Evolutionary conservation across 2,329 filamentous ascomycete genomes (phyloP).

Genomic region (Phyllosticta paracitricarpa): DNA sequence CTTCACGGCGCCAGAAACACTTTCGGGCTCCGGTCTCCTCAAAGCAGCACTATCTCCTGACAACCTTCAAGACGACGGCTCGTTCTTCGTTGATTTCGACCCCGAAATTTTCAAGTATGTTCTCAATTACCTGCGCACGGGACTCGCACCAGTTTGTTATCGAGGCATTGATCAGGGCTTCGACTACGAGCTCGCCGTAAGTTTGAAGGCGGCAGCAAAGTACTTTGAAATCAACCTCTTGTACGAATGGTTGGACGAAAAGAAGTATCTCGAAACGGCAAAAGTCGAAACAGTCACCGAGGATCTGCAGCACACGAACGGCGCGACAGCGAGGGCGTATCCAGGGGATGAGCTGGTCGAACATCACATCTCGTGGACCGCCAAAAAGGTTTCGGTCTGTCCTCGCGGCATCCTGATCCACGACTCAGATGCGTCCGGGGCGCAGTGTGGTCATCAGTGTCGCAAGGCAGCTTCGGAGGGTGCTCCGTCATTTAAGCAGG

Average conservation of each 20-base stretch:
- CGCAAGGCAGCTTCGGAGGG: not conserved
- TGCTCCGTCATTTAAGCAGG: not conserved
- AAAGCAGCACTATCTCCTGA: not conserved
- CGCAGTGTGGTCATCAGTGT: not conserved
- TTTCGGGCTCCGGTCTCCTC: not conserved
- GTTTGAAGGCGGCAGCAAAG: slow-evolving; percentile 22
- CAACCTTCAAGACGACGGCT: slow-evolving; percentile 14
- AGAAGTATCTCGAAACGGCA: slow-evolving; percentile 15
- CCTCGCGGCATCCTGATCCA: not conserved
- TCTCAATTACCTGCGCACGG: slow-evolving; percentile 25
- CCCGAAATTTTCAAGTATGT: slow-evolving; percentile 25
- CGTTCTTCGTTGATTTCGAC: slow-evolving; percentile 29
- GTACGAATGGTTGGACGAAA: slow-evolving; percentile 22
- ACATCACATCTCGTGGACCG: not conserved
- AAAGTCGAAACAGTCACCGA: not conserved
- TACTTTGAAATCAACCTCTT: slow-evolving; percentile 21
- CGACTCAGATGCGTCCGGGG: not conserved
- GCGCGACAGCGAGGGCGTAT: not conserved
- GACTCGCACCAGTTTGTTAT: not conserved
- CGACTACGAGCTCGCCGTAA: slow-evolving; percentile 21
- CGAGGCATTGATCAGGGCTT: slow-evolving; percentile 7
- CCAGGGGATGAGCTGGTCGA: not conserved
- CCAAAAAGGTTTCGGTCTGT: not conserved
- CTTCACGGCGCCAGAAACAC: not conserved
- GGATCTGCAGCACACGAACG: not conserved